Evolutionary conservation across 164 flowering plant genomes (phyloP).

Genomic region (Umbellularia californica): DNA sequence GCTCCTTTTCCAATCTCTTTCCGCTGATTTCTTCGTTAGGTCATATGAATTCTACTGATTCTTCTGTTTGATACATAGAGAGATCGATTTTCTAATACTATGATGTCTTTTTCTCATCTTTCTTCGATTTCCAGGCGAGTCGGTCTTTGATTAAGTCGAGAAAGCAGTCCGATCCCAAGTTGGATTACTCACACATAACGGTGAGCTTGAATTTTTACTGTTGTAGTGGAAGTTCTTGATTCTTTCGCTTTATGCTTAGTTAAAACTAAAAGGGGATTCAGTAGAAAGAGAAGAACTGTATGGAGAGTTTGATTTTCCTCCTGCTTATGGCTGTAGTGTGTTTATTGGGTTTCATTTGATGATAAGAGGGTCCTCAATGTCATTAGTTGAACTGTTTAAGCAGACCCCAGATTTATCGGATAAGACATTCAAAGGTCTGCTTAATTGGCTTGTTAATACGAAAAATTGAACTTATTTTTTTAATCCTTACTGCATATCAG

Average conservation of each 20-base stretch:
- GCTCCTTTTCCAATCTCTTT: neutral
- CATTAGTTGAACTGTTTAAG: no score
- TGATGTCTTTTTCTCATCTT: neutral
- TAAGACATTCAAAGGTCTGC: no score
- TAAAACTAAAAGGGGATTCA: no score
- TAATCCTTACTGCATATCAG: no score
- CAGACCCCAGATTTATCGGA: no score
- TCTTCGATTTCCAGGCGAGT: constrained; percentile 50
- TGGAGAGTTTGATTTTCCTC: no score
- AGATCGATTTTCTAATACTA: neutral
- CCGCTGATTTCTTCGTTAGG: neutral
- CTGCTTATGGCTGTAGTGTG: no score
- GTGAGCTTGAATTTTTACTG: constrained; percentile 28
- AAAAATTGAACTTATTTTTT: no score
- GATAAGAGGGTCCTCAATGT: no score
- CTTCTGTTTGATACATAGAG: neutral
- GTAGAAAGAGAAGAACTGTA: no score
- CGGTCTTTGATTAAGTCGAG: constrained; percentile 73
- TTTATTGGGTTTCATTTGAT: no score
- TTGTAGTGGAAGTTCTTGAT: neutral
- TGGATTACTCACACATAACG: constrained; percentile 95
- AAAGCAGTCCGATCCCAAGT: constrained; percentile 62
- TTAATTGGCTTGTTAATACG: no score
- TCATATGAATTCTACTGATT: neutral
- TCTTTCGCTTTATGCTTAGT: neutral